Evolutionary conservation across 495 filamentous ascomycete species (phyloP).

Genomic region (Acidomyces sp.): DNA sequence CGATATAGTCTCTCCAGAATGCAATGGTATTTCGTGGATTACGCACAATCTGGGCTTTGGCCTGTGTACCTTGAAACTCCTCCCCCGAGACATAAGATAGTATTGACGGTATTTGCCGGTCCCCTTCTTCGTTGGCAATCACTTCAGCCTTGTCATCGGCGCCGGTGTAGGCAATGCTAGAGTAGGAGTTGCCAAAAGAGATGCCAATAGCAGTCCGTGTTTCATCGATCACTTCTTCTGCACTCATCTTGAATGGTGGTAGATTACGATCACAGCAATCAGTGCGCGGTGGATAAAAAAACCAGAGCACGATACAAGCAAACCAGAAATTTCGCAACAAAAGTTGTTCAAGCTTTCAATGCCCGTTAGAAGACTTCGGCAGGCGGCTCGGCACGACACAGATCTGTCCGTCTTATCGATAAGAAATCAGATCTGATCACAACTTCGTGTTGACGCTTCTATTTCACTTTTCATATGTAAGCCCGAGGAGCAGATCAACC

Average conservation of each 20-base stretch:
- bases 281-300: too few species aligned
- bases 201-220: slow-evolving; percentile 75
- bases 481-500: too few species aligned
- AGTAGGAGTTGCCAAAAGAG: slow-evolving; percentile 94
- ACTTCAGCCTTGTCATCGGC: slow-evolving; percentile 88
- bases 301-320: too few species aligned
- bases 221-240: slow-evolving; percentile 43
- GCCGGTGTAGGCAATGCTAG: slow-evolving; percentile 82
- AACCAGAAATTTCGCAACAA: too few species aligned
- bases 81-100: slow-evolving; percentile 90
- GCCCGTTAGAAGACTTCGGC: too few species aligned
- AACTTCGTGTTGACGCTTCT: too few species aligned
- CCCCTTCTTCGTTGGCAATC: slow-evolving; percentile 98
- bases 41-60: slow-evolving; percentile 80
- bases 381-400: too few species aligned
- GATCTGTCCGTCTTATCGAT: too few species aligned
- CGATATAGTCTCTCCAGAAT: slow-evolving; percentile 90
- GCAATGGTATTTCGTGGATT: slow-evolving; percentile 86
- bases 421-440: too few species aligned
- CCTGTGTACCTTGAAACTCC: slow-evolving; percentile 92
- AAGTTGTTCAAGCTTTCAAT: too few species aligned
- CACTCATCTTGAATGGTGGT: slow-evolving; percentile 39
- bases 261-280: too few species aligned
- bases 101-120: slow-evolving; percentile 91
- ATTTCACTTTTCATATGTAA: too few species aligned